A percentile compares a stretch with the other conserved stretches of the same genome.
phyloP scores from a whole-genome alignment of 306 rosid genomes.

The Prunus davidiana region DNA sequence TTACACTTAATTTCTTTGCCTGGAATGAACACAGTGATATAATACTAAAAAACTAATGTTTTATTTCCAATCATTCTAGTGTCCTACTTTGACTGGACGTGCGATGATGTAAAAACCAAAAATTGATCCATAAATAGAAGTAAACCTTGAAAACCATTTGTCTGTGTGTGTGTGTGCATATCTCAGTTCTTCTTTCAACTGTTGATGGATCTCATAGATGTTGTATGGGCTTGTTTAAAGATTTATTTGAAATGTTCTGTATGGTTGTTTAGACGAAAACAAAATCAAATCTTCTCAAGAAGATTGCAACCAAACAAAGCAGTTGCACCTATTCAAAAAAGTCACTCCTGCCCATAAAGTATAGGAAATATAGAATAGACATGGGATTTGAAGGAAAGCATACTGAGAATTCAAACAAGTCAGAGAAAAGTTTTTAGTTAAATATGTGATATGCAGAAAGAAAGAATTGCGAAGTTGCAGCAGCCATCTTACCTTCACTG shows the following conservation, averaged over 20 bases:
- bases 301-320: not conserved
- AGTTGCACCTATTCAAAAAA: not conserved
- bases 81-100: not conserved
- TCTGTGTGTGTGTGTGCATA: not conserved
- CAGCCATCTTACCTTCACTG: constrained; percentile 63
- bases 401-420: not conserved
- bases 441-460: not conserved
- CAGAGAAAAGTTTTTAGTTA: not conserved
- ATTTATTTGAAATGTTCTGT: not conserved
- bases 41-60: not conserved
- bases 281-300: not conserved
- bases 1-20: not conserved
- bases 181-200: not conserved
- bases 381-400: not conserved
- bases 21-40: not conserved
- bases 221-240: not conserved
- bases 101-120: not conserved
- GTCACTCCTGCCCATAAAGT: not conserved
- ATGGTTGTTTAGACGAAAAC: not conserved
- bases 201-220: not conserved
- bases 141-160: not conserved
- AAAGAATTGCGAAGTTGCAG: not conserved
- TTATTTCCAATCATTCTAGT: not conserved
- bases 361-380: not conserved
- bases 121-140: not conserved